These are phyloP conservation scores for Fusarium sp. DNA, from an alignment of 2,329 filamentous ascomycete genomes.

Conservation along the genomic window DNA sequence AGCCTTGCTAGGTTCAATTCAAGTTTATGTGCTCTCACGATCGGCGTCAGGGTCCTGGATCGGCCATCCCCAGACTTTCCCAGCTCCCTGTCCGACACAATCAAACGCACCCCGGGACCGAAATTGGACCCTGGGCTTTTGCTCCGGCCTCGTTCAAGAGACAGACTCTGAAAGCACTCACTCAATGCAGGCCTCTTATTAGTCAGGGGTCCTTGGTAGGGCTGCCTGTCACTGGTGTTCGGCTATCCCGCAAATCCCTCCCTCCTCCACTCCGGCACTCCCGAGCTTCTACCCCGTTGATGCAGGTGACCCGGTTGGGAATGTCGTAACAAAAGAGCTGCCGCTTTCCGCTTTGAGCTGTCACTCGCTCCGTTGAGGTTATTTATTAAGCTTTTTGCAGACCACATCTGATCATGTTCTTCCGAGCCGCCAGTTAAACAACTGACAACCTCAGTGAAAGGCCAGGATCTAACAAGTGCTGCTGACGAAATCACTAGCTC, in stretches of 20 bases:
- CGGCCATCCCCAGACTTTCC: neutral
- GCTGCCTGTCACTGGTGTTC: constrained; percentile 21
- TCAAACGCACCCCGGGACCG: neutral
- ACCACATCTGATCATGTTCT: neutral
- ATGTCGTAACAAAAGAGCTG: neutral
- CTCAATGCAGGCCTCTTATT: constrained; percentile 9
- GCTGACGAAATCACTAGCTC: constrained; percentile 8
- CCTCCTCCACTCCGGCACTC: constrained; percentile 24
- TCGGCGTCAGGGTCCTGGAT: neutral
- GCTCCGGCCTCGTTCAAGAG: neutral
- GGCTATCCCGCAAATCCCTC: constrained; percentile 23
- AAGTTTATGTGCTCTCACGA: neutral
- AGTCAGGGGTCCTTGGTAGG: constrained; percentile 8
- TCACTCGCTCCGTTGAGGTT: constrained; percentile 6
- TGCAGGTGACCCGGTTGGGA: neutral
- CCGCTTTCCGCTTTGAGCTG: neutral
- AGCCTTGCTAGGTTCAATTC: neutral
- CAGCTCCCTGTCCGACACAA: constrained; percentile 6
- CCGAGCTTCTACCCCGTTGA: constrained; percentile 15
- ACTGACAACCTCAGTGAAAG: too few relatives aligned
- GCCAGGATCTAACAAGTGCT: too few relatives aligned
- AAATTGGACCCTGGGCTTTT: constrained; percentile 10
- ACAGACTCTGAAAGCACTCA: constrained; percentile 4
- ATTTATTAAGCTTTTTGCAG: constrained; percentile 6
- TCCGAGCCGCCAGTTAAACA: neutral